A percentile compares a stretch with the other conserved stretches of the same genome.
Evolutionary conservation across 805 yeast species (phyloP).

Genomic region (Metschnikowia reukaufii): DNA sequence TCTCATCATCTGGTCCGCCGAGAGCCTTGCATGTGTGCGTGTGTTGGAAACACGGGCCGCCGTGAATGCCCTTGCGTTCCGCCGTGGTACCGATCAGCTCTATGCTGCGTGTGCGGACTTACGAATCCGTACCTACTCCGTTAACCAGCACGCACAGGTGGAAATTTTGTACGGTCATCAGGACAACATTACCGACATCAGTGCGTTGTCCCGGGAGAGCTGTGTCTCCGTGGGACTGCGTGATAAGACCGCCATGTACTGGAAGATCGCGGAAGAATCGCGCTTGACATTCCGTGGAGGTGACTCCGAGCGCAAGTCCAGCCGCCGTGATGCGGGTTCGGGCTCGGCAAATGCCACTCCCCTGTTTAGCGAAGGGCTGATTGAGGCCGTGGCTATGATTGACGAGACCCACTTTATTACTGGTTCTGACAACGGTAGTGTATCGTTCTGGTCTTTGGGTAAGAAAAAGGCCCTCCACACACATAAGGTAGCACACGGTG

Average conservation of each 20-base stretch:
- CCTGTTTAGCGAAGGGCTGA: slow-evolving; percentile 75
- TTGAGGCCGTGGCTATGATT: slow-evolving; percentile 85
- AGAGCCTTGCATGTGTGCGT: slow-evolving; percentile 70
- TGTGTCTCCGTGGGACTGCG: slow-evolving; percentile 96
- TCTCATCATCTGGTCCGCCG: slow-evolving; percentile 82
- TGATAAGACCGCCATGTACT: slow-evolving; percentile 91
- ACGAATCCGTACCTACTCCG: slow-evolving; percentile 81
- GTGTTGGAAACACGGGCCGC: slow-evolving; percentile 77
- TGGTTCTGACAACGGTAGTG: slow-evolving; percentile 91
- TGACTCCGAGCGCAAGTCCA: slow-evolving; percentile 51
- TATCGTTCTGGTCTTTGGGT: slow-evolving; percentile 85
- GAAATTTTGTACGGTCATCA: slow-evolving; percentile 96
- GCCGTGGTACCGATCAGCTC: slow-evolving; percentile 78
- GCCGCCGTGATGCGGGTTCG: slow-evolving; percentile 24
- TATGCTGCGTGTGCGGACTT: slow-evolving; percentile 93
- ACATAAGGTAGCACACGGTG: slow-evolving; percentile 80
- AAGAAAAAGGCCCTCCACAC: slow-evolving; percentile 84
- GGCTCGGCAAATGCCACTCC: slow-evolving; percentile 25
- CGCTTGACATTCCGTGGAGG: slow-evolving; percentile 93
- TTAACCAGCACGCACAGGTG: slow-evolving; percentile 82
- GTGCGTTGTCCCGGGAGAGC: slow-evolving; percentile 81
- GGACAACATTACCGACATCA: slow-evolving; percentile 78
- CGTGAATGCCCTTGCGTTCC: slow-evolving; percentile 71
- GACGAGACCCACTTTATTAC: slow-evolving; percentile 93
- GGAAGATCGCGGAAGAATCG: slow-evolving; percentile 96